Evolutionary conservation across 2,329 filamentous ascomycete species (phyloP).

Genomic region (Fusarium sulawesiense): DNA sequence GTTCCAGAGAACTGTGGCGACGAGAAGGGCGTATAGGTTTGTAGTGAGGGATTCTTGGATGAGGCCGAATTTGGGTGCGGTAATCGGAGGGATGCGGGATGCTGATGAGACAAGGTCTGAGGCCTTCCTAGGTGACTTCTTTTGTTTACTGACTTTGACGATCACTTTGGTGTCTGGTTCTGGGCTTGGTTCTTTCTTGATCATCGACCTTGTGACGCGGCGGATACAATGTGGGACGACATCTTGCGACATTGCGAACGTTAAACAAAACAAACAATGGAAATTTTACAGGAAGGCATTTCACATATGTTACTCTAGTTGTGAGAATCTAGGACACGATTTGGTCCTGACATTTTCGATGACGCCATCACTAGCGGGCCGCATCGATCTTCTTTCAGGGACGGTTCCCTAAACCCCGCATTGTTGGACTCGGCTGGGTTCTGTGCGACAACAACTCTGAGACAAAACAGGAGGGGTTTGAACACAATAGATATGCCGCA

Average conservation of each 20-base stretch:
- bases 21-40: conserved; percentile 19
- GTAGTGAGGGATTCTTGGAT: conserved; percentile 25
- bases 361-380: neutral
- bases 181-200: neutral
- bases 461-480: no score
- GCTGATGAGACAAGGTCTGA: neutral
- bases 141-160: neutral
- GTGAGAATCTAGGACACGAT: no score
- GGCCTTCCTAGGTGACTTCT: neutral
- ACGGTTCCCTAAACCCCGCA: neutral
- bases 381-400: neutral
- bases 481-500: no score
- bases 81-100: conserved; percentile 8
- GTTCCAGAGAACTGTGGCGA: conserved; percentile 35
- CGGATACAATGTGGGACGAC: accelerated
- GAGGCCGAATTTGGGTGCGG: conserved; percentile 12
- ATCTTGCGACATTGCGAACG: accelerated
- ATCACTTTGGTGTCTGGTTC: neutral
- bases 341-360: neutral
- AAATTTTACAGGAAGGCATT: no score
- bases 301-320: no score
- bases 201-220: conserved; percentile 23
- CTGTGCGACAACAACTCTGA: no score
- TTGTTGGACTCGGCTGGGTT: neutral
- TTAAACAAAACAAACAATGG: no score